These are phyloP conservation scores for Hortiboletus campestris DNA, from an alignment of 768 basidiomycete species.

Conservation along the genomic window DNA sequence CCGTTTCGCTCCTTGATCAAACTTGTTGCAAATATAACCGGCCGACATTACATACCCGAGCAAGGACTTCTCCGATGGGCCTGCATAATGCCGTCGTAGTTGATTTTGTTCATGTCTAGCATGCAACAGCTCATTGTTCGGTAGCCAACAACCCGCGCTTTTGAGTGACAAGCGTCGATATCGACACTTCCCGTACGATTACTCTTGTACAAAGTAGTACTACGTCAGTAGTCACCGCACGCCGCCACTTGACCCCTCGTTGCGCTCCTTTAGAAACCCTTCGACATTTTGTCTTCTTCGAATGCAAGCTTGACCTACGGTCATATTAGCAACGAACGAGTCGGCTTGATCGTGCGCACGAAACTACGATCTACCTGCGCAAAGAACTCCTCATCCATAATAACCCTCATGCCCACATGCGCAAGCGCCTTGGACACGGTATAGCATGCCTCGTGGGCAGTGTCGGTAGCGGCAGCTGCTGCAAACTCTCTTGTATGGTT, in stretches of 20 bases:
- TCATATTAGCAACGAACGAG: background rate
- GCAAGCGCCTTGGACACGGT: slow-evolving; percentile 72
- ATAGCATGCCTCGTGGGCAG: slow-evolving; percentile 65
- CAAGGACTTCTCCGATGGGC: too few relatives aligned
- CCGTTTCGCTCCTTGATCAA: too few relatives aligned
- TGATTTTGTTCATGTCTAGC: too few relatives aligned
- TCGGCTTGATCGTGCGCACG: background rate
- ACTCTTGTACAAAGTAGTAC: background rate
- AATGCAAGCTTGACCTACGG: slow-evolving; percentile 48
- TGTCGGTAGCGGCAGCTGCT: slow-evolving; percentile 55
- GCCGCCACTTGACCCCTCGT: background rate
- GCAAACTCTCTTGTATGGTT: slow-evolving; percentile 75
- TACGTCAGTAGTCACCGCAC: background rate
- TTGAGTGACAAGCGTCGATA: background rate
- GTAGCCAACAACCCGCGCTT: background rate
- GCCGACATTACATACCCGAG: too few relatives aligned
- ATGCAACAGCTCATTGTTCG: background rate
- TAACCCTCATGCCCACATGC: slow-evolving; percentile 61
- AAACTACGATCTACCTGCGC: slow-evolving; percentile 41
- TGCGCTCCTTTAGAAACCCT: slow-evolving; percentile 1
- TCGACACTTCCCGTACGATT: background rate
- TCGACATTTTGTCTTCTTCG: slow-evolving; percentile 40
- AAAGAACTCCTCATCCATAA: slow-evolving; percentile 68
- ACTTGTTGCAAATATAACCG: too few relatives aligned
- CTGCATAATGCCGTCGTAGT: too few relatives aligned